These are phyloP conservation scores for Cunninghamia lanceolata DNA, from an alignment of 75 land plant species.

Conservation along the genomic window DNA sequence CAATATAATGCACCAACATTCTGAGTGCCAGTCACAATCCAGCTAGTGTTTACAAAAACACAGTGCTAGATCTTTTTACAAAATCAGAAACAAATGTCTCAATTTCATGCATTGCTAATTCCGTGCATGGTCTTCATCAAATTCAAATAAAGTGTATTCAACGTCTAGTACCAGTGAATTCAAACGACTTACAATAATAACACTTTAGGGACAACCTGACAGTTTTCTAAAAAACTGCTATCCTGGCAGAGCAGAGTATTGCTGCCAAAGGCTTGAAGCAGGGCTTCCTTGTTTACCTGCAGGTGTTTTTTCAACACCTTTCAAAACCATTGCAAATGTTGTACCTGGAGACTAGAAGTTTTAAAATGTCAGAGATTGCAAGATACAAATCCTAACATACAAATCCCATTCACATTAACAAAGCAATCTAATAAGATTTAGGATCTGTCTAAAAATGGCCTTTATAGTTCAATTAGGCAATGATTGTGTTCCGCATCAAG, in stretches of 20 bases:
- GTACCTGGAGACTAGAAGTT: neutral
- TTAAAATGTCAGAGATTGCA: neutral
- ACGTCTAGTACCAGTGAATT: neutral
- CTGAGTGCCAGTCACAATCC: neutral
- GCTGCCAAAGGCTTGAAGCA: conserved; percentile 3
- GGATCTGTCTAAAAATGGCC: neutral
- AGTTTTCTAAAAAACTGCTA: neutral
- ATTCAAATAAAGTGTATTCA: neutral
- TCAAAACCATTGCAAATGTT: conserved; percentile 2
- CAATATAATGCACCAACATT: neutral
- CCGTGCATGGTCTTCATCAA: neutral
- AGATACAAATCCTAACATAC: conserved; percentile 3
- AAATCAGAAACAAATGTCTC: neutral
- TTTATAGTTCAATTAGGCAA: neutral
- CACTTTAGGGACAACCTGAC: neutral
- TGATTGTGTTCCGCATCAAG: neutral
- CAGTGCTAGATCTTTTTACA: neutral
- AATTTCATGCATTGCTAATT: neutral
- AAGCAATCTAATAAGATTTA: neutral
- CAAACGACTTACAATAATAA: neutral
- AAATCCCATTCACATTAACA: neutral
- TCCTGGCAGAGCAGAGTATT: neutral
- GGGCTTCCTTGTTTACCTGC: conserved; percentile 5
- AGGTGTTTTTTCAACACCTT: neutral
- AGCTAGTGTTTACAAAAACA: neutral